Evolutionary conservation across 164 flowering plant species (phyloP).

Genomic region (Kingdonia uniflora): DNA sequence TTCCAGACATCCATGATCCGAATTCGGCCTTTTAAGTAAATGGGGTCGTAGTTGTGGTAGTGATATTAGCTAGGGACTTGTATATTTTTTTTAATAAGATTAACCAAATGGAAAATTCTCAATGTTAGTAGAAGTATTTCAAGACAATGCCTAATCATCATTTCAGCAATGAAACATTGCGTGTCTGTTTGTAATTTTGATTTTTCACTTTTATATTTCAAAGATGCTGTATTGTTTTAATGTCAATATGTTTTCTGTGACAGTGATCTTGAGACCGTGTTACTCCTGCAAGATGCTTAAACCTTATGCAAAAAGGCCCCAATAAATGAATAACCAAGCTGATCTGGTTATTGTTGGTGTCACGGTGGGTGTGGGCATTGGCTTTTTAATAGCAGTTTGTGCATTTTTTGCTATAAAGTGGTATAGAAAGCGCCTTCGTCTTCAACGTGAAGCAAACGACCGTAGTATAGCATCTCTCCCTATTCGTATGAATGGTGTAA

Average conservation of each 20-base stretch:
- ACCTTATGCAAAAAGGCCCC: slow-evolving; percentile 16
- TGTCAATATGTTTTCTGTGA: not conserved
- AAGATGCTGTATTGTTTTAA: too few species aligned
- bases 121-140: too few species aligned
- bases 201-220: too few species aligned
- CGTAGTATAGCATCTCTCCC: slow-evolving; percentile 45
- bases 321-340: slow-evolving; percentile 45
- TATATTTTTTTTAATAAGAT: too few species aligned
- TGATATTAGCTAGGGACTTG: too few species aligned
- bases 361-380: slow-evolving; percentile 66
- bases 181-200: too few species aligned
- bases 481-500: slow-evolving; percentile 57
- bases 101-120: too few species aligned
- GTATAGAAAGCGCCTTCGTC: slow-evolving; percentile 48
- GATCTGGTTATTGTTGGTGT: slow-evolving; percentile 62
- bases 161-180: too few species aligned
- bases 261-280: slow-evolving; percentile 6
- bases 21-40: too few species aligned
- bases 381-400: slow-evolving; percentile 53
- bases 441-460: slow-evolving; percentile 25
- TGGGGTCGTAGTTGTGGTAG: too few species aligned
- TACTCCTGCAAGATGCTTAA: slow-evolving; percentile 46
- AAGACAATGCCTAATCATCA: too few species aligned
- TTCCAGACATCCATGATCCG: too few species aligned
- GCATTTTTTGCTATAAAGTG: slow-evolving; percentile 48